These are phyloP conservation scores for Polysphondylium violaceum DNA, from an alignment of 78 protist genomes.

Conservation along the genomic window DNA sequence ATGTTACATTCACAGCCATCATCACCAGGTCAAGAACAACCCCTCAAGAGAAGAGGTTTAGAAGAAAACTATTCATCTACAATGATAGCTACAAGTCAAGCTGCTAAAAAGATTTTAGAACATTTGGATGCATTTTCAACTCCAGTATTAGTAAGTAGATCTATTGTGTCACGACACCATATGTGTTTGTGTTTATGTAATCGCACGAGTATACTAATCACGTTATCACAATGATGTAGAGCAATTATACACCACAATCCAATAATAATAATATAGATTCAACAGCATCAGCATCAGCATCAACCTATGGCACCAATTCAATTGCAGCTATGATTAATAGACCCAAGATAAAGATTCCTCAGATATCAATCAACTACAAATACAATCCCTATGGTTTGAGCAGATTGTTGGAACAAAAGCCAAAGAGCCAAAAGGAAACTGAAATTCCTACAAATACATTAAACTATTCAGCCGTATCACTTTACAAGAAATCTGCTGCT, in stretches of 20 bases:
- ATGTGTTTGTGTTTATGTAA: too few species aligned
- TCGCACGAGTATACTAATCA: too few species aligned
- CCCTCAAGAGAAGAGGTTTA: slow-evolving; percentile 1
- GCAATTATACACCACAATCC: neutral
- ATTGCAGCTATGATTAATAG: neutral
- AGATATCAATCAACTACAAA: slow-evolving; percentile 36
- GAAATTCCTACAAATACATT: slow-evolving; percentile 54
- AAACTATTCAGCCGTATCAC: slow-evolving; percentile 55
- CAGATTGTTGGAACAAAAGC: slow-evolving; percentile 57
- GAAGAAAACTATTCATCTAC: neutral
- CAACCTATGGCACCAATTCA: neutral
- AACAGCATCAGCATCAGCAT: neutral
- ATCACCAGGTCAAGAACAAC: neutral
- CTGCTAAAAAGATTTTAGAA: slow-evolving; percentile 54
- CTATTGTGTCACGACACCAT: too few species aligned
- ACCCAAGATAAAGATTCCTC: slow-evolving; percentile 47
- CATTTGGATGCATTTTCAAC: slow-evolving; percentile 54
- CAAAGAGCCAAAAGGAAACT: slow-evolving; percentile 38
- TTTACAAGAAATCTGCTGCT: slow-evolving; percentile 36
- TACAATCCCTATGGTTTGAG: slow-evolving; percentile 67
- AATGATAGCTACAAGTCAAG: slow-evolving; percentile 61
- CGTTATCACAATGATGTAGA: too few species aligned
- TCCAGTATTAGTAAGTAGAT: slow-evolving; percentile 11
- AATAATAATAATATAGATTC: slow-evolving; percentile 5
- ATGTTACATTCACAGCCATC: neutral